phyloP scores from a whole-genome alignment of 805 yeast genomes.

The Isabelozyma rhagii region DNA sequence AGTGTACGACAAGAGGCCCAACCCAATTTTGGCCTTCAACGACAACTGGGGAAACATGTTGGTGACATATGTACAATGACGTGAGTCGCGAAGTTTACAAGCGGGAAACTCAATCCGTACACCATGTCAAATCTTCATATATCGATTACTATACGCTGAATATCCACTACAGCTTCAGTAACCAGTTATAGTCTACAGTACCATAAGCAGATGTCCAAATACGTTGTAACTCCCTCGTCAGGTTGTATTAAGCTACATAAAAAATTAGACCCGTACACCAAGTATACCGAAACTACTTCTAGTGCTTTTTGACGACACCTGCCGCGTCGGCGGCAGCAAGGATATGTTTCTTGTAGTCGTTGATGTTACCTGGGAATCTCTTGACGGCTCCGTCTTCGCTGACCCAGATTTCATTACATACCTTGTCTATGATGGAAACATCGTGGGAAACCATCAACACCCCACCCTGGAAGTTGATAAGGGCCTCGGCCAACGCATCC shows the following conservation, averaged over 20 bases:
- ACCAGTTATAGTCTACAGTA: no score
- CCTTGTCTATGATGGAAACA: slow-evolving; percentile 82
- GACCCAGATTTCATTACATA: slow-evolving; percentile 94
- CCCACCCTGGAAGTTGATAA: slow-evolving; percentile 89
- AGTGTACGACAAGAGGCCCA: slow-evolving; percentile 54
- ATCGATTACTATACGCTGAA: no score
- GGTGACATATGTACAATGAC: not conserved
- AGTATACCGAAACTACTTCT: not conserved
- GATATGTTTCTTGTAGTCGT: slow-evolving; percentile 87
- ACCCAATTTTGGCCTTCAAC: slow-evolving; percentile 35
- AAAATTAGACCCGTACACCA: not conserved
- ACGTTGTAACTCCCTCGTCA: no score
- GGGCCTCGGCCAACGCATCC: slow-evolving; percentile 91
- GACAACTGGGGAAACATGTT: slow-evolving; percentile 9
- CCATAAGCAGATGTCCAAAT: no score
- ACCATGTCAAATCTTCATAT: not conserved
- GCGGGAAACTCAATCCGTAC: not conserved
- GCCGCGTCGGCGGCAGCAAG: slow-evolving; percentile 70
- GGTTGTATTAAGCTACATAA: no score
- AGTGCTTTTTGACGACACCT: slow-evolving; percentile 92
- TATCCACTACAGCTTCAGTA: no score
- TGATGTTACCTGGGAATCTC: slow-evolving; percentile 77
- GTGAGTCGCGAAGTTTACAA: no score
- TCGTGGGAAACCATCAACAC: slow-evolving; percentile 97
- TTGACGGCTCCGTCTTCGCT: slow-evolving; percentile 81